These are phyloP conservation scores for Alternaria gansuensis DNA, from an alignment of 2,329 filamentous ascomycete genomes.

Conservation along the genomic window DNA sequence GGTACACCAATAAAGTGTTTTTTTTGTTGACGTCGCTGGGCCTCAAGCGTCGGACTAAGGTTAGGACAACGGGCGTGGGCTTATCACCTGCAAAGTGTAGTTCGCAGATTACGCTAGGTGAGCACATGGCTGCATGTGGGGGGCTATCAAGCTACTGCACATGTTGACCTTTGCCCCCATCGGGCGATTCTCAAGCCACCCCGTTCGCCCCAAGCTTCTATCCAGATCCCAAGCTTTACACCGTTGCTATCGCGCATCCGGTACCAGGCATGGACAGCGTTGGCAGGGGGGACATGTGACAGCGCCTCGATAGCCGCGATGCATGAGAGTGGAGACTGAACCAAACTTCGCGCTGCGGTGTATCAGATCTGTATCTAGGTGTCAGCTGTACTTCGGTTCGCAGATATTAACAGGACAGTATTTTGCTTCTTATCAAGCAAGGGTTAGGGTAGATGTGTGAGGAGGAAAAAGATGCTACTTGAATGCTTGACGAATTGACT, in stretches of 20 bases:
- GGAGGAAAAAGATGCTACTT: conserved; percentile 5
- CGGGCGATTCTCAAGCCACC: conserved; percentile 13
- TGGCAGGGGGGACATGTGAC: conserved; percentile 14
- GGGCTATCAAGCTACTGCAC: conserved; percentile 6
- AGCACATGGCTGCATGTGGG: conserved; percentile 11
- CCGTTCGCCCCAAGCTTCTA: not conserved
- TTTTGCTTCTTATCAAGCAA: not conserved
- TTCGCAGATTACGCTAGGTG: conserved; percentile 2
- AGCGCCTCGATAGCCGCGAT: conserved; percentile 15
- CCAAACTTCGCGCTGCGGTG: conserved; percentile 3
- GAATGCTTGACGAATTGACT: conserved; percentile 11
- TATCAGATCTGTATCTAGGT: conserved; percentile 2
- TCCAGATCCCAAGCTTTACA: not conserved
- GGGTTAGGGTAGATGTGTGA: not conserved
- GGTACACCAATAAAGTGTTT: conserved; percentile 9
- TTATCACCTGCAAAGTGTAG: conserved; percentile 7
- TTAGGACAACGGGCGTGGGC: conserved; percentile 6
- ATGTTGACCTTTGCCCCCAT: not conserved
- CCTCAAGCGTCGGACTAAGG: conserved; percentile 6
- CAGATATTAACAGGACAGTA: not conserved
- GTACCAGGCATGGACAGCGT: not conserved
- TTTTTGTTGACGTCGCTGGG: conserved; percentile 6
- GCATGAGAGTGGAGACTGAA: conserved; percentile 14
- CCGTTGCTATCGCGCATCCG: not conserved
- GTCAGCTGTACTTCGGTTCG: not conserved